Evolutionary conservation across 306 rosid genomes (phyloP).

Genomic region (Sophora flavescens): DNA sequence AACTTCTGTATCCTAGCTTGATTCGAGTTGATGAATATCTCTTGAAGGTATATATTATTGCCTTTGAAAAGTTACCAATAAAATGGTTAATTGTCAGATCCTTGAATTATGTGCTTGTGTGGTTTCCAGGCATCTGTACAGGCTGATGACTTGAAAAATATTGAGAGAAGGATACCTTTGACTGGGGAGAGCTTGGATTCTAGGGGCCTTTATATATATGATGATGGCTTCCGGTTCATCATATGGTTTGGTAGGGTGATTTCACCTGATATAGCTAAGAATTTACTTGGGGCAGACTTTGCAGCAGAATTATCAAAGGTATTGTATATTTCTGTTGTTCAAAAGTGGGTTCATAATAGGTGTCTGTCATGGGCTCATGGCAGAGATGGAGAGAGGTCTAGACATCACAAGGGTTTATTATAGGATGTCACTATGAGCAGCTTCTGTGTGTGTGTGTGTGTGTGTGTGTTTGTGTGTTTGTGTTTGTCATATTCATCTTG

Average conservation of each 20-base stretch:
- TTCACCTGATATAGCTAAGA: conserved; percentile 92
- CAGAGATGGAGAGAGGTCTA: conserved; percentile 14
- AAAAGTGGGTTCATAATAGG: conserved; percentile 32
- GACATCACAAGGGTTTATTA: neutral
- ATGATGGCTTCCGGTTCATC: conserved; percentile 86
- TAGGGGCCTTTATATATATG: conserved; percentile 83
- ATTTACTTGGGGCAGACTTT: conserved; percentile 86
- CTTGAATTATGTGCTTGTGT: conserved; percentile 44
- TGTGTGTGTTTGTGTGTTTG: neutral
- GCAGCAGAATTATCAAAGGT: conserved; percentile 99
- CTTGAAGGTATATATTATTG: conserved; percentile 64
- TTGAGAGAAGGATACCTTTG: conserved; percentile 82
- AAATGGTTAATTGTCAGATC: conserved; percentile 20
- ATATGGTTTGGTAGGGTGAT: conserved; percentile 94
- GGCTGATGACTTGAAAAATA: conserved; percentile 61
- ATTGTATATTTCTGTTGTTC: conserved; percentile 38
- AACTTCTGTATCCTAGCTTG: conserved; percentile 86
- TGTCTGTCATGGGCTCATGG: neutral
- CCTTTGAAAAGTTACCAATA: conserved; percentile 24
- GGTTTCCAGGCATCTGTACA: conserved; percentile 62
- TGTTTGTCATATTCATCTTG: neutral
- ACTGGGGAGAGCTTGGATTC: conserved; percentile 86
- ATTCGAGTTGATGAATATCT: conserved; percentile 86
- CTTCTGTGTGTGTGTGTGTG: neutral
- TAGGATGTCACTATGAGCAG: neutral